These are phyloP conservation scores for Sclerospora graminicola DNA, from an alignment of 352 stramenopile genomes.

Conservation along the genomic window DNA sequence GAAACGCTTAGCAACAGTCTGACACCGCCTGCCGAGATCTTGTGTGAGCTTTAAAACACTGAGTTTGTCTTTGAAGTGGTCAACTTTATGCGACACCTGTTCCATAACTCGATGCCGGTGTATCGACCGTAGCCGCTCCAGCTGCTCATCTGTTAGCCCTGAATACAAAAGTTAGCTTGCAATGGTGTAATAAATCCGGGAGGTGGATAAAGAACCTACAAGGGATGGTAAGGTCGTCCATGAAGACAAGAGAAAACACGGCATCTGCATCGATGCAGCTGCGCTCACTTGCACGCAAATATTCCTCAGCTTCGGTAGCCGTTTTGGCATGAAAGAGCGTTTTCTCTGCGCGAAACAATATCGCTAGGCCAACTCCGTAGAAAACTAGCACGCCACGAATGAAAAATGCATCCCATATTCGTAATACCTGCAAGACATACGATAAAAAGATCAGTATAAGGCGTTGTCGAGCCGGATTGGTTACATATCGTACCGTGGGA, in stretches of 20 bases:
- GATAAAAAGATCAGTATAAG: background rate
- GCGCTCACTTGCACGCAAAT: constrained; percentile 38
- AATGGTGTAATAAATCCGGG: background rate
- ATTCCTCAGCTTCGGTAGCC: constrained; percentile 34
- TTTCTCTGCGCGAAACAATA: constrained; percentile 60
- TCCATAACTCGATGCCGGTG: constrained; percentile 53
- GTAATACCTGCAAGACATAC: constrained; percentile 30
- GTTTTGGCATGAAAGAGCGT: constrained; percentile 56
- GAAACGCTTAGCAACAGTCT: constrained; percentile 28
- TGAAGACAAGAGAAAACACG: constrained; percentile 66
- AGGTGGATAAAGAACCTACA: constrained; percentile 29
- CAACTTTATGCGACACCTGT: constrained; percentile 37
- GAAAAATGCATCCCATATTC: constrained; percentile 77
- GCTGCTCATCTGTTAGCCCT: constrained; percentile 60
- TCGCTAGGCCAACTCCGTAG: constrained; percentile 52
- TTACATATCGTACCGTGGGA: constrained; percentile 35
- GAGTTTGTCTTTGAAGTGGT: constrained; percentile 35
- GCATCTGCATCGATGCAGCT: constrained; percentile 61
- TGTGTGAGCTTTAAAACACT: constrained; percentile 43
- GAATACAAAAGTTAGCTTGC: background rate
- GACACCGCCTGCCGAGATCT: constrained; percentile 31
- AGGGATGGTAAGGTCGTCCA: constrained; percentile 69
- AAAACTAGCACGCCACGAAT: constrained; percentile 57
- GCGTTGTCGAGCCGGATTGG: background rate
- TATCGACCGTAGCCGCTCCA: constrained; percentile 41